These are phyloP conservation scores for Venturia asperata DNA, from an alignment of 2,329 filamentous ascomycete genomes.

Conservation along the genomic window DNA sequence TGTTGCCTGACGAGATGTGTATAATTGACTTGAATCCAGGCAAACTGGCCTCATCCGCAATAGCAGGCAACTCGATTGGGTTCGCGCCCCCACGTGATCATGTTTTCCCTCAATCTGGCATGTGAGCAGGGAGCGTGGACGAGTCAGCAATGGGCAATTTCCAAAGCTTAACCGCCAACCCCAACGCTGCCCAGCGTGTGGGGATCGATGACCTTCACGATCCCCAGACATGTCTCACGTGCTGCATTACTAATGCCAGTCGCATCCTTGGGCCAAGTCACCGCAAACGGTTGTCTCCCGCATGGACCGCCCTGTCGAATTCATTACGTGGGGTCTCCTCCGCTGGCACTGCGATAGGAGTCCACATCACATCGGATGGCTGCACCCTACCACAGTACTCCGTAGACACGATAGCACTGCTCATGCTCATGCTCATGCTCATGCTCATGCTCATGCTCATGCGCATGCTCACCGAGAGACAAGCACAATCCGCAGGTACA, in stretches of 20 bases:
- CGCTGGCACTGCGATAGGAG: not conserved
- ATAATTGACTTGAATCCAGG: not conserved
- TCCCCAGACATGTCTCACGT: not conserved
- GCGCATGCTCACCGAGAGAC: not conserved
- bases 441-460: no score
- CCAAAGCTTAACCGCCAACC: no score
- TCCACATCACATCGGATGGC: not conserved
- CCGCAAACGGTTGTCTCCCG: not conserved
- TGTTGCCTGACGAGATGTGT: not conserved
- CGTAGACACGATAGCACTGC: no score
- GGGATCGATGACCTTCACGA: not conserved
- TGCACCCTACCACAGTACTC: no score
- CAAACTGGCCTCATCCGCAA: no score
- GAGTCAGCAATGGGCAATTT: not conserved
- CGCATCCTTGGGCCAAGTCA: not conserved
- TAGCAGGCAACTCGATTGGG: no score
- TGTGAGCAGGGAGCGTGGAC: no score
- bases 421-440: no score
- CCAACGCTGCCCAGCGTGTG: not conserved
- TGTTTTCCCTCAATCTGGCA: no score
- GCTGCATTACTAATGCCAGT: not conserved
- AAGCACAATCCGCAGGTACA: not conserved
- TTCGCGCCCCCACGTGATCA: no score
- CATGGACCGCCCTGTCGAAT: conserved; percentile 7
- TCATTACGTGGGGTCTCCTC: not conserved